A percentile compares a stretch with the other conserved stretches of the same genome.
These are phyloP conservation scores for Pleomassaria siparia DNA, from an alignment of 2,329 filamentous ascomycete species.

Conservation along the genomic window DNA sequence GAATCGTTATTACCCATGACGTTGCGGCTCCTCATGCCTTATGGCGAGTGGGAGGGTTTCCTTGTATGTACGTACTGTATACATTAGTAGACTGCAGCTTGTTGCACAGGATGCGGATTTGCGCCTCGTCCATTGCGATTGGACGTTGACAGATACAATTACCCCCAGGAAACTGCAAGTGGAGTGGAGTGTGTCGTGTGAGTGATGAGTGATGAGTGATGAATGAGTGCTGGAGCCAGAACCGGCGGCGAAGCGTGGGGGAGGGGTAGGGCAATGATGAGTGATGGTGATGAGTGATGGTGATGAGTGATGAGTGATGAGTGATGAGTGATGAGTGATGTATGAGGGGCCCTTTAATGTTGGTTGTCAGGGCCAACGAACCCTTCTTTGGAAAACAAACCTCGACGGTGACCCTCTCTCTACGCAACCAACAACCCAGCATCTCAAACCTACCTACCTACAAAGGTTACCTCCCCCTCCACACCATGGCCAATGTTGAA, in stretches of 20 bases:
- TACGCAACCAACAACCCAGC: slow-evolving; percentile 1
- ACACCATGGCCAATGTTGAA: slow-evolving; percentile 19
- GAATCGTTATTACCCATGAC: slow-evolving; percentile 20
- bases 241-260: too few species aligned
- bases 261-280: too few species aligned
- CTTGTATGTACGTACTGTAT: too few species aligned
- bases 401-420: not conserved
- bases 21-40: slow-evolving; percentile 35
- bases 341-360: too few species aligned
- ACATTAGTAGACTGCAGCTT: too few species aligned
- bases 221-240: not conserved
- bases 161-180: slow-evolving; percentile 25
- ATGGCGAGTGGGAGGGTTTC: too few species aligned
- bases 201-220: too few species aligned
- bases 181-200: slow-evolving; percentile 10
- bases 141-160: slow-evolving; percentile 35
- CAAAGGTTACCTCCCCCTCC: slow-evolving; percentile 9
- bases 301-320: too few species aligned
- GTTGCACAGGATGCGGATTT: too few species aligned
- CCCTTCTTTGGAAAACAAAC: slow-evolving; percentile 7
- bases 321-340: too few species aligned
- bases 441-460: too few species aligned
- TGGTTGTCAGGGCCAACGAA: slow-evolving; percentile 14
- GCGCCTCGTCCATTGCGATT: slow-evolving; percentile 4
- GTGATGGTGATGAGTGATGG: too few species aligned